Base-by-base conservation (phyloP, 805 yeast species). In the Metschnikowia hibisci region DNA sequence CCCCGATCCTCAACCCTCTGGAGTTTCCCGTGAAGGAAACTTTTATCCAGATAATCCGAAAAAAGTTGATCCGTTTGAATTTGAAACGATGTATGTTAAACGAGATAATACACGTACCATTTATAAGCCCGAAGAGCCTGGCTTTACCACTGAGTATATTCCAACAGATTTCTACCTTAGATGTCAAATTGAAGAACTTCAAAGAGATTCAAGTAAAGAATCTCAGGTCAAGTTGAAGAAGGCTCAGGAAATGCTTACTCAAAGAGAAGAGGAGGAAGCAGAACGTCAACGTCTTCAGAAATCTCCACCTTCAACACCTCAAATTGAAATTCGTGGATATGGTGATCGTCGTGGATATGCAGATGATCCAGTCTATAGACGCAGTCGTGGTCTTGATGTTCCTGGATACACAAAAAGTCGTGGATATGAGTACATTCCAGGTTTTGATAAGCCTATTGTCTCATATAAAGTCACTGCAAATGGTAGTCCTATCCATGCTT, bases 401-500 rank as follows among this genome's bases (percentile, higher is more conserved):
- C 23, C 23, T 6, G 23, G 23, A 8, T 20, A 20, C 23, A 20
- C 23, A 4, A 31, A 20, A 12, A 2, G 5, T 6, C 18, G 25
- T 8, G 39, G 39, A 9, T 35, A 35, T n/a, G 31, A n/a, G 3
- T 3, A n/a, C 16, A 30, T 30, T 12, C 11, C 8, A 4, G 39
- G 32, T 4, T 22, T 10, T 6, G 12, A 15, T 2, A 7, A 12
- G n/a, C 39, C 32, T 1, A 20, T 16, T 13, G 25, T 35, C 8
- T 27, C 31, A 32, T 35, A 35, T 13, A 26, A 16, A 35, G 28
- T 31, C 25, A 35, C 32, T 15, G 39, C 26, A 3, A 35, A n/a
- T 5, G 39, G 39, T 5, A 35, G 39, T 13, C 39, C 39, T 13
- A n/a, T 35, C n/a, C 31, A 35, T 10, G 32, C 16, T 12, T 35